phyloP scores from a whole-genome alignment of 345 rosid genomes.

The Mangifera indica region DNA sequence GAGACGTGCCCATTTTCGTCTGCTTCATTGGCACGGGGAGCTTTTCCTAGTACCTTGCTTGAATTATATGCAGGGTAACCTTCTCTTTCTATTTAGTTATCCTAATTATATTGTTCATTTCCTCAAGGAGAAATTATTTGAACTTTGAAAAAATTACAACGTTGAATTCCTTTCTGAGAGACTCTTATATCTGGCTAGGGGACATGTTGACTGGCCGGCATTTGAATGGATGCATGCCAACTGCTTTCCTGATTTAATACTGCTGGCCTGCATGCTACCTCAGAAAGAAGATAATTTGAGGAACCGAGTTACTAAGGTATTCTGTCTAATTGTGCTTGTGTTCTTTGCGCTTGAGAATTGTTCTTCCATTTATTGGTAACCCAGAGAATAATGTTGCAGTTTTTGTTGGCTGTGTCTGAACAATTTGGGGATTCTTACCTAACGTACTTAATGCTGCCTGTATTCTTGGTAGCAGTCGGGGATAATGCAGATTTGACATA shows the following conservation, averaged over 20 bases:
- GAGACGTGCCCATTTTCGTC: conserved; percentile 82
- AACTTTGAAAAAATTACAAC: background rate
- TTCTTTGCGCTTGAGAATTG: conserved; percentile 4
- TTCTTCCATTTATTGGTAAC: conserved; percentile 26
- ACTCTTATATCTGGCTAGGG: conserved; percentile 47
- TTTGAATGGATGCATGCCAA: conserved; percentile 94
- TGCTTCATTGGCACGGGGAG: conserved; percentile 39
- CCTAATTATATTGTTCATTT: background rate
- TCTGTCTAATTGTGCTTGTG: conserved; percentile 21
- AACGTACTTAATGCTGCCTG: conserved; percentile 79
- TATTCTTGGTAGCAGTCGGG: conserved; percentile 83
- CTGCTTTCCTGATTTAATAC: conserved; percentile 84
- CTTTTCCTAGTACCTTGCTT: conserved; percentile 58
- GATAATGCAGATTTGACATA: conserved; percentile 70
- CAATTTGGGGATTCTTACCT: conserved; percentile 73
- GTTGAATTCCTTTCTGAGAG: conserved; percentile 14
- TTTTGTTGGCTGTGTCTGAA: conserved; percentile 71
- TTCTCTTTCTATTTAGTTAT: conserved; percentile 9
- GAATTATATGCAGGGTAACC: conserved; percentile 72
- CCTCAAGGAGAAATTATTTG: conserved; percentile 2
- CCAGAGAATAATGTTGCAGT: conserved; percentile 48
- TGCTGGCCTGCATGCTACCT: conserved; percentile 74
- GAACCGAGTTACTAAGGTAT: conserved; percentile 77
- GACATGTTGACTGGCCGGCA: conserved; percentile 74
- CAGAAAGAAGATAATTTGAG: conserved; percentile 87